Conservation (phyloP, 2,329 filamentous ascomycete species). For the Colletotrichum echinochloae region DNA sequence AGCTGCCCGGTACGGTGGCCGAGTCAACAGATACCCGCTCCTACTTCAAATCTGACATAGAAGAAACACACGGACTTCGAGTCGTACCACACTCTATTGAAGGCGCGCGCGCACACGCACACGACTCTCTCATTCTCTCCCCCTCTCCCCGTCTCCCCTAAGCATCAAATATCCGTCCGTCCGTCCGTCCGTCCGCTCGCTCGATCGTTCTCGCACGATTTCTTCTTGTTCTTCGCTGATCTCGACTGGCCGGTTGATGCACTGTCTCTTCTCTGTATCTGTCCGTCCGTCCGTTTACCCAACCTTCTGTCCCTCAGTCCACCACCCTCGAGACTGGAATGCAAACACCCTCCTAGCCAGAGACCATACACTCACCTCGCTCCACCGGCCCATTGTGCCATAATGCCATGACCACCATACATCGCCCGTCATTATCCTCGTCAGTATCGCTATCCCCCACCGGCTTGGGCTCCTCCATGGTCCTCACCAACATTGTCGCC, state of each 20-base stretch:
- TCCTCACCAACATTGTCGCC: conserved; percentile 27
- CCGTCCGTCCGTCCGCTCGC: background rate
- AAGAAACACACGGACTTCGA: conserved; percentile 16
- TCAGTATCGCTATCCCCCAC: conserved; percentile 30
- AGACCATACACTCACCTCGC: conserved; percentile 34
- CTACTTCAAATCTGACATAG: background rate
- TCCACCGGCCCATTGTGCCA: conserved; percentile 30
- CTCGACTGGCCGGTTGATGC: background rate
- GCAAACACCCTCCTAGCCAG: conserved; percentile 26
- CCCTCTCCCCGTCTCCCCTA: background rate
- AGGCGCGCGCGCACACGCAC: background rate
- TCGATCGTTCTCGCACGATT: conserved; percentile 5
- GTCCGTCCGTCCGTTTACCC: background rate
- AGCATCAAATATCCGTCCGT: background rate
- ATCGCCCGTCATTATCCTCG: conserved; percentile 31
- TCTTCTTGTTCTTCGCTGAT: background rate
- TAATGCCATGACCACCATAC: conserved; percentile 37
- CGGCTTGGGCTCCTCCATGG: conserved; percentile 37
- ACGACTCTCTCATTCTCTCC: background rate
- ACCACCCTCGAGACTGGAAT: conserved; percentile 31
- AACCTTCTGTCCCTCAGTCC: conserved; percentile 17
- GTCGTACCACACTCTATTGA: conserved; percentile 3
- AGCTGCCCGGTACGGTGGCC: conserved; percentile 12
- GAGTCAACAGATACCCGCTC: conserved; percentile 6
- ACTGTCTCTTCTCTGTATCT: background rate